These are phyloP conservation scores for Metschnikowia arizonensis DNA, from an alignment of 805 yeast genomes.

Conservation along the genomic window DNA sequence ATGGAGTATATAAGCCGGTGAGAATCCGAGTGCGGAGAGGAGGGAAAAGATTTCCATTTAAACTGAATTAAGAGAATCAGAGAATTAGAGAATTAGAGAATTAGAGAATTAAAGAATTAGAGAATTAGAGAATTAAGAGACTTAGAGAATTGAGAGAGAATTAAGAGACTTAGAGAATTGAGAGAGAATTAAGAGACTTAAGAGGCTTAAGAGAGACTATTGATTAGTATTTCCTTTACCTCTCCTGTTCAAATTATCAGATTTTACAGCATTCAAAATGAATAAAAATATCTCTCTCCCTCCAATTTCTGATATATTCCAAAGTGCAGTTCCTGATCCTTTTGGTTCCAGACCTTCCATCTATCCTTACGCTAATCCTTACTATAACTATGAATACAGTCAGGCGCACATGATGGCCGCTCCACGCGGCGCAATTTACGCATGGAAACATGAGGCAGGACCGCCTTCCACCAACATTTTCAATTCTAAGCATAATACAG, in stretches of 20 bases:
- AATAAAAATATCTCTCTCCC: conserved; percentile 34
- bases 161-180: too few relatives aligned
- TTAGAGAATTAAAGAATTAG: too few relatives aligned
- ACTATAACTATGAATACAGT: not conserved
- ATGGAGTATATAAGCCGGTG: conserved; percentile 1
- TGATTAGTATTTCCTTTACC: too few relatives aligned
- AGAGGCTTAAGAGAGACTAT: too few relatives aligned
- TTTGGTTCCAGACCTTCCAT: conserved; percentile 7
- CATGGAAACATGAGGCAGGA: conserved; percentile 5
- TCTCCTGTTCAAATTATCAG: too few relatives aligned
- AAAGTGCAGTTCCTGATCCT: conserved; percentile 5
- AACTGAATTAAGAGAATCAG: too few relatives aligned
- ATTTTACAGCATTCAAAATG: conserved; percentile 8
- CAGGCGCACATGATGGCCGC: conserved; percentile 5
- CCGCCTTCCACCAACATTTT: not conserved
- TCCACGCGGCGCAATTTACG: conserved; percentile 2
- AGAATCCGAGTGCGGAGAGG: too few relatives aligned
- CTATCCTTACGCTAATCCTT: conserved; percentile 7
- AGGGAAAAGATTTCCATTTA: too few relatives aligned
- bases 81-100: too few relatives aligned
- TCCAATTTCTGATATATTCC: conserved; percentile 40
- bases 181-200: too few relatives aligned
- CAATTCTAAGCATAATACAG: conserved; percentile 4
- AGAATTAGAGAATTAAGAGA: too few relatives aligned
- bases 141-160: too few relatives aligned